A percentile compares a stretch with the other conserved stretches of the same genome.
phyloP scores from a whole-genome alignment of 495 filamentous ascomycete species.

The Daldinia bambusicola region DNA sequence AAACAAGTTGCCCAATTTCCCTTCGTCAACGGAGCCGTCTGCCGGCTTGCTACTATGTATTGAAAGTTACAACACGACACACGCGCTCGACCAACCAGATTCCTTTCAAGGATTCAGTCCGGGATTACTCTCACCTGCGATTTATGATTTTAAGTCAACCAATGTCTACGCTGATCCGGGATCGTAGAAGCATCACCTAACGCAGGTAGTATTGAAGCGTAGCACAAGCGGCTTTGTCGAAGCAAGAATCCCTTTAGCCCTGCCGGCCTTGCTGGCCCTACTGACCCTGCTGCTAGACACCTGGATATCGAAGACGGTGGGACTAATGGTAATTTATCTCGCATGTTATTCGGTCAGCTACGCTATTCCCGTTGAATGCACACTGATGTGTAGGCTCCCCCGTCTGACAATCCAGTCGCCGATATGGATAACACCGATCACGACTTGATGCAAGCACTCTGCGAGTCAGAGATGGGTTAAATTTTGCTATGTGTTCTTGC shows the following conservation, averaged over 20 bases:
- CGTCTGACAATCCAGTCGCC: slow-evolving; percentile 30
- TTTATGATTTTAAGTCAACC: slow-evolving; percentile 34
- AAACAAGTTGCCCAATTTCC: slow-evolving; percentile 39
- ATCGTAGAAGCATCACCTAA: slow-evolving; percentile 34
- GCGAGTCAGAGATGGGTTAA: slow-evolving; percentile 45
- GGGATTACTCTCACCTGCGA: slow-evolving; percentile 39
- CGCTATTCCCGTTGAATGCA: slow-evolving; percentile 36
- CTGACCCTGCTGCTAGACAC: neutral
- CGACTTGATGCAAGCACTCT: slow-evolving; percentile 41
- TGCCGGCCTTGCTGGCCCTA: neutral
- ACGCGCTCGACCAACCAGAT: slow-evolving; percentile 39
- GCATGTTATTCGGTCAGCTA: slow-evolving; percentile 37
- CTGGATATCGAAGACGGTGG: slow-evolving; percentile 20
- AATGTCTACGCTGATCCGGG: slow-evolving; percentile 31
- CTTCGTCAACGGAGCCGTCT: slow-evolving; percentile 40
- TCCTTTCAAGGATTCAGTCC: slow-evolving; percentile 33
- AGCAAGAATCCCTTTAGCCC: slow-evolving; percentile 14
- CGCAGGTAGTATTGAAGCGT: slow-evolving; percentile 25
- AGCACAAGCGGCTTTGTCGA: slow-evolving; percentile 26
- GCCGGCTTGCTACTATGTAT: slow-evolving; percentile 22
- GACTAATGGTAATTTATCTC: slow-evolving; percentile 39
- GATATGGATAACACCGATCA: slow-evolving; percentile 40
- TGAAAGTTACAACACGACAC: slow-evolving; percentile 36
- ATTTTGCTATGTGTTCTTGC: slow-evolving; percentile 29
- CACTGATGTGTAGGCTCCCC: neutral